These are phyloP conservation scores for Phalaenopsis hybrid DNA, from an alignment of 116 monocot genomes.

Conservation along the genomic window DNA sequence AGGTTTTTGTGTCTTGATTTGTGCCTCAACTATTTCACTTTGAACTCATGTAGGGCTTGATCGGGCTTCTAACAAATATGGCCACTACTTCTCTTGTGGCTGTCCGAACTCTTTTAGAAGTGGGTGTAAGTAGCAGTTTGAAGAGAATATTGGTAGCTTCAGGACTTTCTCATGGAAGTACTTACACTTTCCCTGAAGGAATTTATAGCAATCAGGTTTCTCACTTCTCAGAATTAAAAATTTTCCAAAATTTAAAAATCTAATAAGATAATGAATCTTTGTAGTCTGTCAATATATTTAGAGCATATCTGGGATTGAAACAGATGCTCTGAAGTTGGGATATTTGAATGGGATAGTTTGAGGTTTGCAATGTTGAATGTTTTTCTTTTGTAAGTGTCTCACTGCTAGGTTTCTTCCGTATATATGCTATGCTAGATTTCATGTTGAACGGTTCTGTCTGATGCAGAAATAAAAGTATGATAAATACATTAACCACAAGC, in stretches of 20 bases:
- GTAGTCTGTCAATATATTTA: background rate
- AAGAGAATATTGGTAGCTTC: slow-evolving; percentile 40
- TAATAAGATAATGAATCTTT: background rate
- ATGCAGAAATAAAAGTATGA: background rate
- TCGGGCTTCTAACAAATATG: slow-evolving; percentile 65
- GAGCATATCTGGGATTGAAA: background rate
- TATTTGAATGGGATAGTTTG: background rate
- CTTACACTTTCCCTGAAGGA: slow-evolving; percentile 25
- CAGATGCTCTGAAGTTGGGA: background rate
- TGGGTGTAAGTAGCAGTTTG: slow-evolving; percentile 54
- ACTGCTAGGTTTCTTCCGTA: background rate
- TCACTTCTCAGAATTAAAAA: background rate
- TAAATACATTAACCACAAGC: background rate
- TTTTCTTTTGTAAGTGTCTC: background rate
- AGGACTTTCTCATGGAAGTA: slow-evolving; percentile 26
- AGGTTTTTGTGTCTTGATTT: background rate
- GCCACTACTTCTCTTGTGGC: slow-evolving; percentile 58
- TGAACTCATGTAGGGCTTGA: slow-evolving; percentile 43
- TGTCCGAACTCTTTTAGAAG: slow-evolving; percentile 53
- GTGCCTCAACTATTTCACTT: background rate
- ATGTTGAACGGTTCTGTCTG: background rate
- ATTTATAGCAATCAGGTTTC: slow-evolving; percentile 43
- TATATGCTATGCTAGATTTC: background rate
- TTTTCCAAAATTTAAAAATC: background rate
- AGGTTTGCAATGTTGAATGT: slow-evolving; percentile 1